Conservation (phyloP, 139 green algal species). For the Cymbomonas tetramitiformis region DNA sequence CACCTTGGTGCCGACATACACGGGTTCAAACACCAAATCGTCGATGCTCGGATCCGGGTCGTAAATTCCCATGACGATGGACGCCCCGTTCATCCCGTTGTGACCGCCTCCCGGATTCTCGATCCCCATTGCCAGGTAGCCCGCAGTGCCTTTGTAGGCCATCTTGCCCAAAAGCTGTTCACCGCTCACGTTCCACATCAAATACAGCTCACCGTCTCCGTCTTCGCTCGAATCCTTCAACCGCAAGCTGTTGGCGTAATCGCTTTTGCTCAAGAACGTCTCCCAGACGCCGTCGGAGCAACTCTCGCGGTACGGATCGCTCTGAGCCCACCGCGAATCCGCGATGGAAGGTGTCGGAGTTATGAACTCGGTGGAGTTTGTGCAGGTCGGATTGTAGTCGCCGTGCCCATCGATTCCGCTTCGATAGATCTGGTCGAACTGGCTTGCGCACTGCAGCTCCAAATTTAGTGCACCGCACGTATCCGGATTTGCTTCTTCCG, state of each 20-base stretch:
- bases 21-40: no score
- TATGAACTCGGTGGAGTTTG: not conserved
- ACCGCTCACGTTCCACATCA: not conserved
- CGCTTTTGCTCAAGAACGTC: not conserved
- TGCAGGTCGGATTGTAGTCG: constrained; percentile 17
- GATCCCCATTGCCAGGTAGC: constrained; percentile 1
- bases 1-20: constrained; percentile 8
- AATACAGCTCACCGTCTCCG: not conserved
- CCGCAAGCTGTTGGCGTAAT: not conserved
- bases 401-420: not conserved
- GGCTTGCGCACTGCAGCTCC: not conserved
- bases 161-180: not conserved
- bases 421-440: constrained; percentile 1
- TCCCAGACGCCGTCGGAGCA: not conserved
- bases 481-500: not conserved
- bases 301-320: not conserved
- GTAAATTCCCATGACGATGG: constrained; percentile 9
- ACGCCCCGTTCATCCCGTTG: constrained; percentile 7
- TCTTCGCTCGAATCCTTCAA: no score
- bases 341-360: constrained; percentile 1
- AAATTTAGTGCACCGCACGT: not conserved
- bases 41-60: not conserved
- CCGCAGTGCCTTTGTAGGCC: constrained; percentile 6
- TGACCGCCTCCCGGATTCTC: not conserved
- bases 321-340: no score